Evolutionary conservation across 2,329 filamentous ascomycete species (phyloP).

Genomic region (Colletotrichum incanum): DNA sequence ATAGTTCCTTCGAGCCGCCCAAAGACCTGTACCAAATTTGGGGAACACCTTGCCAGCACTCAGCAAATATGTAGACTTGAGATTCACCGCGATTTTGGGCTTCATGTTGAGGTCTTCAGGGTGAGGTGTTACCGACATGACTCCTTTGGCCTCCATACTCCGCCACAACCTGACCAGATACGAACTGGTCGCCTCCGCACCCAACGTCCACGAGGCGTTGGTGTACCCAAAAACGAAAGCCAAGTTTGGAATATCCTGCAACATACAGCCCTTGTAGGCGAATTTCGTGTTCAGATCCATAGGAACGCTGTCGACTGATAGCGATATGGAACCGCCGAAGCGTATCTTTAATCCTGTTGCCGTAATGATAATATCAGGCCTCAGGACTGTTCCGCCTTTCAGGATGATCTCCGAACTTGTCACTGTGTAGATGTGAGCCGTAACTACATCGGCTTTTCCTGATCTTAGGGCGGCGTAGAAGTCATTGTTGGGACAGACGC

Average conservation of each 20-base stretch:
- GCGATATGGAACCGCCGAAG: conserved; percentile 67
- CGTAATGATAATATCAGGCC: conserved; percentile 75
- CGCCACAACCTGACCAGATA: conserved; percentile 67
- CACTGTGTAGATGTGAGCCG: conserved; percentile 62
- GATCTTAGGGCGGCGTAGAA: conserved; percentile 60
- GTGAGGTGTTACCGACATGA: conserved; percentile 61
- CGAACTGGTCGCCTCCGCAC: conserved; percentile 68
- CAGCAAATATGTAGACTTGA: conserved; percentile 68
- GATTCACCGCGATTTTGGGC: conserved; percentile 56
- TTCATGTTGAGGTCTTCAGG: conserved; percentile 57
- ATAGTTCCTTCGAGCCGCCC: conserved; percentile 38
- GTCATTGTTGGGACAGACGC: conserved; percentile 66
- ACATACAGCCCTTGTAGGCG: conserved; percentile 73
- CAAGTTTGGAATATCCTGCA: conserved; percentile 75
- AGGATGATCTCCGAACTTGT: conserved; percentile 62
- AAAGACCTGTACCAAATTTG: conserved; percentile 58
- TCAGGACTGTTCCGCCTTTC: conserved; percentile 59
- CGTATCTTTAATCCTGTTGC: conserved; percentile 74
- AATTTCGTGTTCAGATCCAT: conserved; percentile 62
- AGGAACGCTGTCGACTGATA: conserved; percentile 66
- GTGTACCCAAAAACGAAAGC: conserved; percentile 73
- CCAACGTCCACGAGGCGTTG: conserved; percentile 74
- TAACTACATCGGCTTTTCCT: conserved; percentile 59
- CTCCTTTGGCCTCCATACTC: conserved; percentile 61
- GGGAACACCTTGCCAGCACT: conserved; percentile 60